A percentile compares a stretch with the other conserved stretches of the same genome.
Conservation (phyloP, 306 rosid genomes). For the Calophaca sinica region DNA sequence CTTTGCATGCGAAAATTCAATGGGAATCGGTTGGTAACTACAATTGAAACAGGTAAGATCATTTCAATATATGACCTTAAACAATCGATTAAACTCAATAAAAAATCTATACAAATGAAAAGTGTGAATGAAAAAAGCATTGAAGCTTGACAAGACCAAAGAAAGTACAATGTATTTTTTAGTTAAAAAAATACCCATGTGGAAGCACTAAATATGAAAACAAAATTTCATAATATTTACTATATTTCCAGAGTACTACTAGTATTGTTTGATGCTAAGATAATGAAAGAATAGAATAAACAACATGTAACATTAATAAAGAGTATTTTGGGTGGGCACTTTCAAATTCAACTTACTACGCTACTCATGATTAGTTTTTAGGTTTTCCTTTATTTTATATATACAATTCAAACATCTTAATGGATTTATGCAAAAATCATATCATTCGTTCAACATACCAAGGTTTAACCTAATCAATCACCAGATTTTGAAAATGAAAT, state of each 20-base stretch:
- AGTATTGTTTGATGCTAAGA: background rate
- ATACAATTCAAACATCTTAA: constrained; percentile 16
- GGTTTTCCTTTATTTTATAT: background rate
- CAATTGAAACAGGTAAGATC: constrained; percentile 37
- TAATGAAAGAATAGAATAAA: background rate
- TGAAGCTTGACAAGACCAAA: constrained; percentile 14
- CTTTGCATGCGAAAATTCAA: constrained; percentile 80
- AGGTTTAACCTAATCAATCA: background rate
- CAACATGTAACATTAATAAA: background rate
- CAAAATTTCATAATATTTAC: background rate
- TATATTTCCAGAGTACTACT: background rate
- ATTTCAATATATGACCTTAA: constrained; percentile 32
- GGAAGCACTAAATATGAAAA: background rate
- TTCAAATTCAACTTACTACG: no score
- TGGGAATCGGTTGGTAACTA: constrained; percentile 92
- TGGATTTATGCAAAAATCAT: background rate
- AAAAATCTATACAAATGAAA: constrained; percentile 13
- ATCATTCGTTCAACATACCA: background rate
- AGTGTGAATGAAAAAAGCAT: background rate
- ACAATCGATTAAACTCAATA: constrained; percentile 11
- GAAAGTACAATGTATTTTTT: background rate
- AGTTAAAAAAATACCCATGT: constrained; percentile 2
- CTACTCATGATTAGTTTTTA: background rate
- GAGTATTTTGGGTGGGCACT: background rate
- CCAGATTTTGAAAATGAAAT: background rate